Conservation (phyloP, 202 grass and related monocot species). For the Carex sylvatica region DNA sequence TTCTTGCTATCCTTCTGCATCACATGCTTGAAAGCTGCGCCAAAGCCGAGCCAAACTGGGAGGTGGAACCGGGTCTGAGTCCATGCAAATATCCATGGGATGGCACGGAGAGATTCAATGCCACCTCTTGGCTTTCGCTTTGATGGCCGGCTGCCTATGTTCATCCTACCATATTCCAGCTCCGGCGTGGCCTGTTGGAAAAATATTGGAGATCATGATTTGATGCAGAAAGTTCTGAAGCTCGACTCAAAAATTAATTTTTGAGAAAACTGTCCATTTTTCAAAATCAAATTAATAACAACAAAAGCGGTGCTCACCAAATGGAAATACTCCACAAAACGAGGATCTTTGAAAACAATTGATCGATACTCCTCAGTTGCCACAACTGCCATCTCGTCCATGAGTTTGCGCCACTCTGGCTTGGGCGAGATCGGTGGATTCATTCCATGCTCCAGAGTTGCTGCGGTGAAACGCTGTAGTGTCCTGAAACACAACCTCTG, state of each 20-base stretch:
- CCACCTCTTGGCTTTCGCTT: constrained; percentile 63
- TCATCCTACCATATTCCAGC: constrained; percentile 74
- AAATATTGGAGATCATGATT: not conserved
- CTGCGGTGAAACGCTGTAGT: constrained; percentile 73
- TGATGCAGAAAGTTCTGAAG: not conserved
- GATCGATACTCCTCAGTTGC: constrained; percentile 69
- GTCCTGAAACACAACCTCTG: constrained; percentile 76
- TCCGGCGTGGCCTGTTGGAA: constrained; percentile 40
- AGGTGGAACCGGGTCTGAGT: constrained; percentile 80
- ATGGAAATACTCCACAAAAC: constrained; percentile 86
- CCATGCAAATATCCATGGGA: constrained; percentile 91
- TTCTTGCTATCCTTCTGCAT: constrained; percentile 64
- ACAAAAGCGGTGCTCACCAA: constrained; percentile 38
- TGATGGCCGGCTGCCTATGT: constrained; percentile 71
- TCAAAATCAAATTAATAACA: not conserved
- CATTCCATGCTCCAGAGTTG: constrained; percentile 91
- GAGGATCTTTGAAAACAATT: constrained; percentile 51
- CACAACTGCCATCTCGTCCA: constrained; percentile 83
- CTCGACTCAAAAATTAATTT: not conserved
- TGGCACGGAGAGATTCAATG: constrained; percentile 75
- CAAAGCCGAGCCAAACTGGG: constrained; percentile 77
- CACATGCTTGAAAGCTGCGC: constrained; percentile 54
- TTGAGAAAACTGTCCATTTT: not conserved
- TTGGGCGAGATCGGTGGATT: constrained; percentile 66
- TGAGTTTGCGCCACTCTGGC: constrained; percentile 68